Evolutionary conservation across 2,329 filamentous ascomycete species (phyloP).

Genomic region (Aureobasidium pullulans): DNA sequence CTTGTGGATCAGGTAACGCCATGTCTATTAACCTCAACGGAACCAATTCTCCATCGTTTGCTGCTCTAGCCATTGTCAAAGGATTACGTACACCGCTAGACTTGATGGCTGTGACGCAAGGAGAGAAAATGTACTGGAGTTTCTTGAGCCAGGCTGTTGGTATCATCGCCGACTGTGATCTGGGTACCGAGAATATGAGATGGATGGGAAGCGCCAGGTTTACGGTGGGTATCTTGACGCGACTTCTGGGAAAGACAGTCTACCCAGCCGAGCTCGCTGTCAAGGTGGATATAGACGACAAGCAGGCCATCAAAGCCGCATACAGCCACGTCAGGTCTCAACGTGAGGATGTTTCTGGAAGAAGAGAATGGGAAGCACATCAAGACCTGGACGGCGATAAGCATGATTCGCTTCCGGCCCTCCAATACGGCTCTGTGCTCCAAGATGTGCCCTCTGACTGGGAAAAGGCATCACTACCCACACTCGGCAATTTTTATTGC

Average conservation of each 20-base stretch:
- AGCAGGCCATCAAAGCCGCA: conserved; percentile 63
- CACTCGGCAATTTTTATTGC: conserved; percentile 84
- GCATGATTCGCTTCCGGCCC: conserved; percentile 50
- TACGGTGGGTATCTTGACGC: conserved; percentile 71
- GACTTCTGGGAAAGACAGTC: conserved; percentile 65
- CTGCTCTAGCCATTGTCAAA: conserved; percentile 80
- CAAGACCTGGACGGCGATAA: conserved; percentile 18
- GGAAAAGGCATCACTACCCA: conserved; percentile 65
- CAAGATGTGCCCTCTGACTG: conserved; percentile 72
- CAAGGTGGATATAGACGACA: conserved; percentile 72
- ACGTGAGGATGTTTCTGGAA: conserved; percentile 20
- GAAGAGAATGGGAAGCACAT: conserved; percentile 21
- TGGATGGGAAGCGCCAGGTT: conserved; percentile 91
- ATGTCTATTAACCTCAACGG: conserved; percentile 87
- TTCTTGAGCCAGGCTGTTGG: conserved; percentile 89
- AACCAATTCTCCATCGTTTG: conserved; percentile 64
- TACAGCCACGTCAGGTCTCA: conserved; percentile 44
- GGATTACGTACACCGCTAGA: conserved; percentile 79
- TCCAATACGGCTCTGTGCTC: conserved; percentile 72
- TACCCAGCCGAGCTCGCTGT: conserved; percentile 88
- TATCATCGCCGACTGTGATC: conserved; percentile 81
- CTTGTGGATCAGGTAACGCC: conserved; percentile 89
- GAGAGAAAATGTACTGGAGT: conserved; percentile 64
- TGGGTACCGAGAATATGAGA: conserved; percentile 81
- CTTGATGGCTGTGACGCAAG: conserved; percentile 80